Base-by-base conservation (phyloP, 805 yeast species). In the Wickerhamiella sergipiensis region DNA sequence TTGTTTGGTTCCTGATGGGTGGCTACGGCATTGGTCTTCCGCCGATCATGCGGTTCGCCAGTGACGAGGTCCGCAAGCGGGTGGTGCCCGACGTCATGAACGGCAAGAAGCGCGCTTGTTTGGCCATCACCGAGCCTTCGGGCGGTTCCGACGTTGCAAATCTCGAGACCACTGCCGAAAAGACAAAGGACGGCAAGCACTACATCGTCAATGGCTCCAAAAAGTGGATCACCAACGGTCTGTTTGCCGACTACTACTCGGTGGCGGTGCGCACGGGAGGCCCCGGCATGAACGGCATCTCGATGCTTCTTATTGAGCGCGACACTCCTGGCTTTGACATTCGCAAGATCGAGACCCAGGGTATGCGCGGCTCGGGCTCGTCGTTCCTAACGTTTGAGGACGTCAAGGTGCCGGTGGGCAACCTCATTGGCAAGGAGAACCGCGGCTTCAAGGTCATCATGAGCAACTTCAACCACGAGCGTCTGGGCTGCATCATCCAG, bases 161-260 rank as follows among this genome's bases (percentile, higher is more conserved):
- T 53, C 55, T 70, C 49, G 66, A 68, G 45, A 67, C 73, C 31
- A 56, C 67, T 8, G 74, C 74, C 39, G 63, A 56, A 48, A 57
- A 57, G 60, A 64, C 73, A 26, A 61, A 64, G n/a, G 74, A 70
- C 52, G 73, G 73, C 39, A 67, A 67, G 64, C 62, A 59, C 58
- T 70, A 57, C 57, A 65, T 70, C 48, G 73, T 70, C 51, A 70
- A 68, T 54, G 74, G 74, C 45, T 64, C 60, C 54, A 70, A 70
- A 64, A 71, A 70, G 60, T 70, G 74, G 73, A 70, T 70, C 63
- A 71, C 74, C 53, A 71, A 71, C 56, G 73, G 74, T 48, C 56
- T 69, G 51, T 69, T 64, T 64, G 64, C 73, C 43, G 73, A 70
- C 61, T 70, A 63, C 62, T 69, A 70, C 62, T 62, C 70, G 33